phyloP scores from a whole-genome alignment of 2,329 filamentous ascomycete genomes.

The Verticillium albo-atrum region DNA sequence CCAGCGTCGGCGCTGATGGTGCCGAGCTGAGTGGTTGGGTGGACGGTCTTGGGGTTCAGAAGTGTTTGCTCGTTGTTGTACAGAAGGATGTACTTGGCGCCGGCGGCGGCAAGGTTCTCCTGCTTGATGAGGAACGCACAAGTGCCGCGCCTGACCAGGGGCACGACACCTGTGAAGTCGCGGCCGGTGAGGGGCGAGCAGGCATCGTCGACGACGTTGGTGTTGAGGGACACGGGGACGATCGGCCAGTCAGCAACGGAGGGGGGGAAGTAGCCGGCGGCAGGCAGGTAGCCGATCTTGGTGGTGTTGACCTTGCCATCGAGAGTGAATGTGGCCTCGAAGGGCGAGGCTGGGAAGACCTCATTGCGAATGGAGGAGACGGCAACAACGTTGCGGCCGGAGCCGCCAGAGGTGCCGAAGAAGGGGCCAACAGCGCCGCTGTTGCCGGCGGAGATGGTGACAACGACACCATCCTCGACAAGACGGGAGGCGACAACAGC shows the following conservation, averaged over 20 bases:
- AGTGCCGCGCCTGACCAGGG: constrained; percentile 27
- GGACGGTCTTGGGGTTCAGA: constrained; percentile 9
- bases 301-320: constrained; percentile 16
- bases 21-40: constrained; percentile 13
- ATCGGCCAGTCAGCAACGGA: constrained; percentile 29
- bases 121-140: constrained; percentile 23
- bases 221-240: constrained; percentile 19
- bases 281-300: constrained; percentile 27
- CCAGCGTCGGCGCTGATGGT: constrained; percentile 18
- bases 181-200: constrained; percentile 20
- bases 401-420: constrained; percentile 33
- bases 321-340: constrained; percentile 23
- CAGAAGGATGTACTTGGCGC: constrained; percentile 22
- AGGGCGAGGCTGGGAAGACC: constrained; percentile 20
- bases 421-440: constrained; percentile 43
- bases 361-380: constrained; percentile 37
- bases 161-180: constrained; percentile 16
- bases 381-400: constrained; percentile 33
- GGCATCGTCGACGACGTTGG: constrained; percentile 17
- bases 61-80: constrained; percentile 21
- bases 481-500: constrained; percentile 1
- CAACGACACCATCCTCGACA: constrained; percentile 37
- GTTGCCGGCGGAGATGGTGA: constrained; percentile 50
- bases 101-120: constrained; percentile 18
- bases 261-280: constrained; percentile 24